A percentile compares a stretch with the other conserved stretches of the same genome.
Conservation (phyloP, 2,329 filamentous ascomycete genomes). For the Colletotrichum tropicale region DNA sequence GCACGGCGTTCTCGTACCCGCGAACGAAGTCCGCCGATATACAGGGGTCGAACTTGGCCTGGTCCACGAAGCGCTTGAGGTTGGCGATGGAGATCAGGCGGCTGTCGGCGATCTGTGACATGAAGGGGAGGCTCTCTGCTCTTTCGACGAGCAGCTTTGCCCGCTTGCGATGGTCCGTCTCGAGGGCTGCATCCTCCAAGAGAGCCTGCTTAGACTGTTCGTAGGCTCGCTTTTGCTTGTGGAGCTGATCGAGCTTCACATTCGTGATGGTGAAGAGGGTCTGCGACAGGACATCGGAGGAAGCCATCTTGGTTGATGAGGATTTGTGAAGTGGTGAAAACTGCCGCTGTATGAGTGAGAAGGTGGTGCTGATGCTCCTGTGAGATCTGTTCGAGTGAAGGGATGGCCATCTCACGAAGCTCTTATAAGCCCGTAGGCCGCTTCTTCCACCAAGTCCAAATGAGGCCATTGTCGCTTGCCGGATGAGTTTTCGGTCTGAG, state of each 20-base stretch:
- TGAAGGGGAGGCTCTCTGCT: constrained; percentile 36
- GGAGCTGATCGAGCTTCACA: constrained; percentile 62
- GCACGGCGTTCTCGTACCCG: constrained; percentile 52
- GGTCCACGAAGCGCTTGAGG: constrained; percentile 55
- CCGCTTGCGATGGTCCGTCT: constrained; percentile 30
- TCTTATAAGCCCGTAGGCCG: neutral
- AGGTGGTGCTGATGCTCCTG: neutral
- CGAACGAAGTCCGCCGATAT: constrained; percentile 49
- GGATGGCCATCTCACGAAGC: neutral
- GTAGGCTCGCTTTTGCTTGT: constrained; percentile 54
- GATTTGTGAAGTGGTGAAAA: neutral
- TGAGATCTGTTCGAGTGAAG: neutral
- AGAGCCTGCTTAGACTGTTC: constrained; percentile 48
- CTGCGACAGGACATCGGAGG: constrained; percentile 47
- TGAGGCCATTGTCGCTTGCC: neutral
- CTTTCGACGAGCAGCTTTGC: constrained; percentile 37
- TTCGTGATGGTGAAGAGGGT: constrained; percentile 59
- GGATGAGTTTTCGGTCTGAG: neutral
- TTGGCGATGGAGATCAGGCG: constrained; percentile 40
- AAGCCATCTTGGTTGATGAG: constrained; percentile 31
- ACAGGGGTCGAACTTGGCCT: constrained; percentile 57
- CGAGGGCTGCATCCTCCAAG: constrained; percentile 30
- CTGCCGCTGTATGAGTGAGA: neutral
- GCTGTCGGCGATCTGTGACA: constrained; percentile 30
- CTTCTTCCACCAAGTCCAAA: neutral